phyloP scores from a whole-genome alignment of 306 rosid genomes.

The Begonia loranthoides region DNA sequence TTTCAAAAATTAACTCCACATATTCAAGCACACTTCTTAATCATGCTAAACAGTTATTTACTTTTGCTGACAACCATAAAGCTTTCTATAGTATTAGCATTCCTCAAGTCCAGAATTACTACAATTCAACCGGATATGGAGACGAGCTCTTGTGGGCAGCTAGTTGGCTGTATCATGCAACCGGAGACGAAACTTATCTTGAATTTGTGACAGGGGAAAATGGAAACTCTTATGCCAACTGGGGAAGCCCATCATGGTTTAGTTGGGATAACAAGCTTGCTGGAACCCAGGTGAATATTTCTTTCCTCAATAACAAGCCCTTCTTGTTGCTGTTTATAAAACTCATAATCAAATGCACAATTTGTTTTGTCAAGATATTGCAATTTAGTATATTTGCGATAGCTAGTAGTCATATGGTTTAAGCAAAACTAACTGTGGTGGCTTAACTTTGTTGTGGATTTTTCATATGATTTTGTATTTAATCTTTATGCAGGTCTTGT shows the following conservation, averaged over 20 bases:
- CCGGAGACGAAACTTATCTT: conserved; percentile 55
- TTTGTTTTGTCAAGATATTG: too few species aligned
- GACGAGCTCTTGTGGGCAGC: conserved; percentile 98
- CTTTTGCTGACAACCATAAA: conserved; percentile 86
- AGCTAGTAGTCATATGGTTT: too few species aligned
- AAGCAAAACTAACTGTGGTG: too few species aligned
- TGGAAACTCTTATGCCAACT: conserved; percentile 81
- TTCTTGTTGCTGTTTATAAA: too few species aligned
- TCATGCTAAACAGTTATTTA: conserved; percentile 33
- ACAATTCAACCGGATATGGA: conserved; percentile 46
- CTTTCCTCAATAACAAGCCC: too few species aligned
- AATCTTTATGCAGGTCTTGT: conserved; percentile 59
- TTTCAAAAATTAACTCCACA: conserved; percentile 2
- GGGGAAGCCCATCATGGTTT: conserved; percentile 77
- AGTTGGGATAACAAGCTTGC: conserved; percentile 94
- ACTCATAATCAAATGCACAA: too few species aligned
- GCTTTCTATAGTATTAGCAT: conserved; percentile 91
- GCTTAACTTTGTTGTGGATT: too few species aligned
- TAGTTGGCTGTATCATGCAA: conserved; percentile 93
- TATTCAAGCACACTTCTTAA: conserved; percentile 6
- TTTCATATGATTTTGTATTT: too few species aligned
- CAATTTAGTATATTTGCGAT: too few species aligned
- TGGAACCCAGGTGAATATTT: conserved; percentile 40
- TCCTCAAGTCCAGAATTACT: conserved; percentile 67
- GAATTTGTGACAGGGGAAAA: conserved; percentile 59